Evolutionary conservation across 2,329 filamentous ascomycete species (phyloP), one percentile per base, ranked within the genome.

Genomic region (Aspergillus quadricinctus): DNA sequence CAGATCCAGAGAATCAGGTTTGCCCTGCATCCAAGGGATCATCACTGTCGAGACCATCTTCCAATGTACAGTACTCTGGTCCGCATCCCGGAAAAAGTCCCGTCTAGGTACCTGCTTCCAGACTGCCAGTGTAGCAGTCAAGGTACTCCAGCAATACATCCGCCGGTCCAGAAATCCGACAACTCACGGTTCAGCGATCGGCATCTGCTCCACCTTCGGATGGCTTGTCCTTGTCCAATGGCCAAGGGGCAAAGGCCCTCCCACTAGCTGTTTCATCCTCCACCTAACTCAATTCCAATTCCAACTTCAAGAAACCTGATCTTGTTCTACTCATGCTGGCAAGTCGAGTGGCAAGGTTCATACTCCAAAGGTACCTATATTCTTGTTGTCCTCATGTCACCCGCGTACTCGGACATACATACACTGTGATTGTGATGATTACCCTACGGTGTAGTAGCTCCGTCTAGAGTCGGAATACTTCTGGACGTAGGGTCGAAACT

Each of bases 181-280:
- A 48, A 58, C 43, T 56, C 54, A 58, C 28, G 14, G 35, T 7
- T 5, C 10, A 35, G n/a, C 25, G 54, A 58, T 56, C 57, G 51
- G 50, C 41, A 11, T 37, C 31, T 37, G 31, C 31, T 37, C 31
- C 31, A 37, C 31, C 31, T 35, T 3, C 14, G 31, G 31, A 37
- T 37, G 14, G 31, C 31, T 37, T 37, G 31, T 37, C 31, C 31
- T 23, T 4, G n/a, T 45, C 40, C 10, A 45, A 14, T 45, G n/a
- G n/a, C 41, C 19, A 45, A 21, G 41, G 14, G 31, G 4, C 14
- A 35, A 35, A 35, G 11, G 31, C 29, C 4, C 3, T 31, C 10
- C 10, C 31, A 17, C 31, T 35, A 35, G 14, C 2, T 2, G 14
- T 35, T 35, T 17, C 31, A 35, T 35, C 31, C 5, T 17, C 31